Percentiles rank a stretch among this genome's conserved stretches.
These are phyloP conservation scores for Tympanopsis confertula DNA, from an alignment of 2,329 filamentous ascomycete genomes.

Conservation along the genomic window DNA sequence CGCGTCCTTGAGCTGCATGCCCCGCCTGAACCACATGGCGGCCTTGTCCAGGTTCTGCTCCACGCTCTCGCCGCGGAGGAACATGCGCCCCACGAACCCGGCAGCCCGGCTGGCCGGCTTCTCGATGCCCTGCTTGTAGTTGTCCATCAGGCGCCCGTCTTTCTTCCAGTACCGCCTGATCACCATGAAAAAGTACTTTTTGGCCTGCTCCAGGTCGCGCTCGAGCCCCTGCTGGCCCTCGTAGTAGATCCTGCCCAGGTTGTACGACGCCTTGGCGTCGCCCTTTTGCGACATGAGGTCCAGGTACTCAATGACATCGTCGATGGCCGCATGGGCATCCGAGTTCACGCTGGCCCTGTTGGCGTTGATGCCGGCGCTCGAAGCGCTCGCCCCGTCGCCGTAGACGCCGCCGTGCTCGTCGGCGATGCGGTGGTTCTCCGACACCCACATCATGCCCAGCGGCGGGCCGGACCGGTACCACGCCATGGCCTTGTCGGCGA, in stretches of 20 bases:
- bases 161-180: slow-evolving; percentile 71
- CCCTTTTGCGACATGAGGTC: slow-evolving; percentile 84
- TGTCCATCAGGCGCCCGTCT: slow-evolving; percentile 63
- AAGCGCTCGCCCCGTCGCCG: slow-evolving; percentile 84
- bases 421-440: slow-evolving; percentile 73
- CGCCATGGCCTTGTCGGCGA: slow-evolving; percentile 81
- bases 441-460: slow-evolving; percentile 67
- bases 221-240: slow-evolving; percentile 70
- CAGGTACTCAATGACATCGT: slow-evolving; percentile 89
- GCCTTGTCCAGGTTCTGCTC: slow-evolving; percentile 69
- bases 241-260: slow-evolving; percentile 75
- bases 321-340: slow-evolving; percentile 73
- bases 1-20: slow-evolving; percentile 63
- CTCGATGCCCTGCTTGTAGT: slow-evolving; percentile 59
- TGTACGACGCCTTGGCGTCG: slow-evolving; percentile 77
- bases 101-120: slow-evolving; percentile 74
- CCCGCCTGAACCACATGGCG: slow-evolving; percentile 72
- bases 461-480: slow-evolving; percentile 86
- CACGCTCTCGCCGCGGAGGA: slow-evolving; percentile 74
- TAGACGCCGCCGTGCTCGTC: slow-evolving; percentile 89
- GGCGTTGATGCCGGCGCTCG: slow-evolving; percentile 76
- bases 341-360: slow-evolving; percentile 51
- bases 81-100: slow-evolving; percentile 81
- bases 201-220: slow-evolving; percentile 61
- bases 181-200: slow-evolving; percentile 71